Base-by-base conservation (phyloP, 2,329 filamentous ascomycete genomes). In the Sporothrix mexicana region DNA sequence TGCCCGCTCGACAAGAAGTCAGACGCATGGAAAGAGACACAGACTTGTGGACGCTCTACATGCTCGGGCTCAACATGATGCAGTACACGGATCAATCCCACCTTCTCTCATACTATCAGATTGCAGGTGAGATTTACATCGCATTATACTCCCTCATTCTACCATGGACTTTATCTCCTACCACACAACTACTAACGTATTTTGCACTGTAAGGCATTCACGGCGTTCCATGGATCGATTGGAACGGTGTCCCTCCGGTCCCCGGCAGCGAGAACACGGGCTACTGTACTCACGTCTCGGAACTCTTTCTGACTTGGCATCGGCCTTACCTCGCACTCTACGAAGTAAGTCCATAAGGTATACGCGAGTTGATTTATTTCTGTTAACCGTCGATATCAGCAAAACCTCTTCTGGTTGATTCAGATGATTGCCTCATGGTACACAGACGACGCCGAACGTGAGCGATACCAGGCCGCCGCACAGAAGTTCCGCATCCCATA, bases 271-370 rank as follows among this genome's bases (percentile, higher is more conserved):
- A 85, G 72, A 82, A 84, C 53, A 84, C 86, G 17, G 93, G 93
- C 68, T 97, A 94, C 80, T 97, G 94, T 80, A 88, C 88, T 15
- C 94, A 97, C 81, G 30, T 83, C 30, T 92, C 92, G 1, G 88
- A 91, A 55, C 83, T 96, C 17, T 96, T 97, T 79, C 88, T 91
- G 53, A 87, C 90, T 53, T 97, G 94, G 94, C 94, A 97, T 84
- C 88, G 94, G 68, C 92, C 93, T 0, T 97, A 95, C 80, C 84
- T 96, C 73, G 86, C 85, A 43, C 80, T 89, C 69, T 88, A 88
- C 73, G 88, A 90, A 83, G 88, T 87, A 78, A 70, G 78, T 23
- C 8, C 36, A 10, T 10, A 5, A 9, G 3, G 30, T 6, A 36
- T 36, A 6, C 7, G 30, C 30, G 30, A 36, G 30, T 36, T 36